Evolutionary conservation across 2,329 filamentous ascomycete species (phyloP).

Genomic region (Aspergillus viridinutans): DNA sequence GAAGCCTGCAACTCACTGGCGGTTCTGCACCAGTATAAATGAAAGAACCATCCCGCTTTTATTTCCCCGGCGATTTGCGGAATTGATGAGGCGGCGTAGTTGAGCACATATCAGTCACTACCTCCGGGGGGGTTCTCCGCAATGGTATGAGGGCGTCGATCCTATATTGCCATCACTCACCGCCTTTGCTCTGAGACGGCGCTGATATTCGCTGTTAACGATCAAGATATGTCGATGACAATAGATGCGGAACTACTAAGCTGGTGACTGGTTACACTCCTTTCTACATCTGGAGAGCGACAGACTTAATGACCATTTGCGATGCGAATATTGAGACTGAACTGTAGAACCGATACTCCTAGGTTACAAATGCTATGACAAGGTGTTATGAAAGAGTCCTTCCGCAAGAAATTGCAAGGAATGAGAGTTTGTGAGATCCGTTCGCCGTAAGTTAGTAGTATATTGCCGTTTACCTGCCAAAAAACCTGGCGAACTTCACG

Average conservation of each 20-base stretch:
- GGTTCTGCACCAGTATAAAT: slow-evolving; percentile 85
- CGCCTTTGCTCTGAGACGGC: slow-evolving; percentile 10
- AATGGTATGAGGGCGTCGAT: slow-evolving; percentile 20
- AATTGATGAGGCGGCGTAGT: slow-evolving; percentile 16
- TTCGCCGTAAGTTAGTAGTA: background rate
- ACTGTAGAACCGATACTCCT: background rate
- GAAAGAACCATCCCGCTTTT: slow-evolving; percentile 60
- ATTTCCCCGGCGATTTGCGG: slow-evolving; percentile 3
- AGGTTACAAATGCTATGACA: background rate
- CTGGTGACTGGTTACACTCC: background rate
- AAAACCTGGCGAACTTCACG: slow-evolving; percentile 1
- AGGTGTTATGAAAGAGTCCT: background rate
- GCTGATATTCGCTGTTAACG: slow-evolving; percentile 2
- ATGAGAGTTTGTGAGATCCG: background rate
- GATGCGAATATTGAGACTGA: background rate
- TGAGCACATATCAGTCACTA: slow-evolving; percentile 6
- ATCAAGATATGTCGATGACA: background rate
- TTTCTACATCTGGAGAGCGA: background rate
- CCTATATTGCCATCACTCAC: slow-evolving; percentile 26
- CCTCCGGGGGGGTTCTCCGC: slow-evolving; percentile 20
- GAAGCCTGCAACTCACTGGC: slow-evolving; percentile 58
- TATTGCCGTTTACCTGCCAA: background rate
- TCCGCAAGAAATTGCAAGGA: background rate
- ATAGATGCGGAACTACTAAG: background rate
- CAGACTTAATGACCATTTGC: background rate